A percentile compares a stretch with the other conserved stretches of the same genome.
These are phyloP conservation scores for Botryotinia calthae DNA, from an alignment of 2,329 filamentous ascomycete genomes.

Conservation along the genomic window DNA sequence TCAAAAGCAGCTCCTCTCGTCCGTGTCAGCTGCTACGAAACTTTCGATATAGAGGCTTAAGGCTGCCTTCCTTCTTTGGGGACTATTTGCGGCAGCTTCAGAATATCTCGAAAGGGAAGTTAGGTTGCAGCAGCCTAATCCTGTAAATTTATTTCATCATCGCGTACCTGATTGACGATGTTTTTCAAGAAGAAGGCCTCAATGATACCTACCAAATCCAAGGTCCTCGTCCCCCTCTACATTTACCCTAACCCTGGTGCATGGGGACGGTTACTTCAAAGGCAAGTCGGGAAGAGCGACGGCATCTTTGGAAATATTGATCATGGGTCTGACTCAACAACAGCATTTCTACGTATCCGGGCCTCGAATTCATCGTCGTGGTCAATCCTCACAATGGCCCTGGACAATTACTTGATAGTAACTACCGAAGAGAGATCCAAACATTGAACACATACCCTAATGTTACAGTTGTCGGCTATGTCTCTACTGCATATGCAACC, in stretches of 20 bases:
- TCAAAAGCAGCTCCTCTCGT: constrained; percentile 3
- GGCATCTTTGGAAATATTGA: constrained; percentile 8
- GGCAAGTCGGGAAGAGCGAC: constrained; percentile 20
- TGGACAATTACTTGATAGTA: constrained; percentile 37
- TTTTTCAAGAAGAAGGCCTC: not conserved
- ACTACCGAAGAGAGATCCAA: constrained; percentile 39
- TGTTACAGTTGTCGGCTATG: constrained; percentile 42
- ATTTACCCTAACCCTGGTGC: constrained; percentile 28
- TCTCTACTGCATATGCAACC: constrained; percentile 39
- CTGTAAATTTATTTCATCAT: not conserved
- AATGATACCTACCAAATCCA: constrained; percentile 17
- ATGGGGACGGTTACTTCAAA: constrained; percentile 27
- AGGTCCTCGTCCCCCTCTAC: constrained; percentile 31
- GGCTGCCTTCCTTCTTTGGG: constrained; percentile 13
- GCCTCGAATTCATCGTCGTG: constrained; percentile 31
- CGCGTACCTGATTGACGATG: not conserved
- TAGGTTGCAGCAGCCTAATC: constrained; percentile 8
- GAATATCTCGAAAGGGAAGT: constrained; percentile 11
- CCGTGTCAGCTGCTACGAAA: constrained; percentile 10
- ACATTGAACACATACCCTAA: constrained; percentile 42
- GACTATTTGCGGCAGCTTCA: not conserved
- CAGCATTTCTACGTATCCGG: constrained; percentile 24
- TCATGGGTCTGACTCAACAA: constrained; percentile 17
- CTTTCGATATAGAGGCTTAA: constrained; percentile 20
- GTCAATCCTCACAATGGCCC: constrained; percentile 38